Conservation (phyloP, 805 yeast species). For the Saturnispora halmiae region DNA sequence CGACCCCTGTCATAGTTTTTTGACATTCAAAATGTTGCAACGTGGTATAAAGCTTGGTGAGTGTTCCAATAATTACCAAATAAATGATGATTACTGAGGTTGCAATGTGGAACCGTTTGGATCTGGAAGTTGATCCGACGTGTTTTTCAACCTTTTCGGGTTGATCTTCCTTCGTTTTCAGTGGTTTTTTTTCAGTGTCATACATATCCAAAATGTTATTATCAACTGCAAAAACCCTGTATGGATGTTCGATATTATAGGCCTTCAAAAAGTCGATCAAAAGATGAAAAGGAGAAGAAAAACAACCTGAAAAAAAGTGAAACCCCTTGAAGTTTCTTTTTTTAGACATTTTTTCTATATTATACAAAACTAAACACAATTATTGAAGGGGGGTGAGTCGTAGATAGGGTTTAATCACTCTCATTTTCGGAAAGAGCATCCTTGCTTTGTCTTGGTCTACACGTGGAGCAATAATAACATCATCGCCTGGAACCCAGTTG, state of each 20-base stretch:
- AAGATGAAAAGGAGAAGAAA: neutral
- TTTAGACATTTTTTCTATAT: no score
- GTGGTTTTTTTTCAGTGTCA: no score
- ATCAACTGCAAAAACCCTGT: no score
- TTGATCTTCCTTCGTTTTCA: no score
- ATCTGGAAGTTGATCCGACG: no score
- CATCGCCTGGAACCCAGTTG: constrained; percentile 65
- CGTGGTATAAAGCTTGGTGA: neutral
- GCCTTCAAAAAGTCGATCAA: neutral
- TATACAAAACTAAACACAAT: no score
- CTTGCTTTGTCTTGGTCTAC: constrained; percentile 53
- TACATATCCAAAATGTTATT: no score
- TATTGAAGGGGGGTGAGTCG: constrained; percentile 38
- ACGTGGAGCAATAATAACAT: constrained; percentile 63
- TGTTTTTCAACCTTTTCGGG: no score
- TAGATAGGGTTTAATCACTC: constrained; percentile 53
- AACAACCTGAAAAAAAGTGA: neutral
- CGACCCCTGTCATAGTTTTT: no score
- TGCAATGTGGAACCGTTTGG: neutral
- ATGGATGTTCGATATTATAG: no score
- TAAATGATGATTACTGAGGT: neutral
- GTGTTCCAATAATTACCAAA: neutral
- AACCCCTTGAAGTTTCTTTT: neutral
- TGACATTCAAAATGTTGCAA: neutral
- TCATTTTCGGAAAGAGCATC: constrained; percentile 52